A percentile compares a stretch with the other conserved stretches of the same genome.
Conservation (phyloP, 805 yeast genomes). For the Saturnispora hagleri region DNA sequence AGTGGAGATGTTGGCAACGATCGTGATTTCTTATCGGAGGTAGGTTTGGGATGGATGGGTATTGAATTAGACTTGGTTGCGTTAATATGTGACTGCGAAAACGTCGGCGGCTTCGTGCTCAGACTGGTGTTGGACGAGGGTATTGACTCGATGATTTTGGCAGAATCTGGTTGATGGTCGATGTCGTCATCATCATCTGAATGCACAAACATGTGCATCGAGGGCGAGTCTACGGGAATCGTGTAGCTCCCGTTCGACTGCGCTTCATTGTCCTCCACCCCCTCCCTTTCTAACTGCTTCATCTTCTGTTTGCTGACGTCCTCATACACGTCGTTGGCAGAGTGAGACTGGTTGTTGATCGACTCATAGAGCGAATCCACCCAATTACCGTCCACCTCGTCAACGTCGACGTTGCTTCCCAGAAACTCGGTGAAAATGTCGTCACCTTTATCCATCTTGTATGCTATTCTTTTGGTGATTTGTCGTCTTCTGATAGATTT, state of each 20-base stretch:
- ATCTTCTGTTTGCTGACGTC: conserved; percentile 4
- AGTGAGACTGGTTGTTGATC: not conserved
- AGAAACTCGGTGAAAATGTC: conserved; percentile 12
- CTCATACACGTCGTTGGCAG: conserved; percentile 1
- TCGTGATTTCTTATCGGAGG: not conserved
- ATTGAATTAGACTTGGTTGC: not conserved
- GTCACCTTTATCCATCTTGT: conserved; percentile 4
- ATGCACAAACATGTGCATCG: conserved; percentile 12
- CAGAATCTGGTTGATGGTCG: conserved; percentile 1
- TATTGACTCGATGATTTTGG: not conserved
- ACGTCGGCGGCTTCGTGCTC: conserved; percentile 10
- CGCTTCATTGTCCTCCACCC: not conserved
- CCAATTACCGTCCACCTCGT: conserved; percentile 1
- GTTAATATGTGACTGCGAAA: conserved; percentile 3
- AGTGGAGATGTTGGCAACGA: conserved; percentile 3
- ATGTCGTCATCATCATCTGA: conserved; percentile 6
- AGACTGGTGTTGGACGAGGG: conserved; percentile 3
- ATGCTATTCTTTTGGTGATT: not conserved
- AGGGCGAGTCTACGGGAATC: conserved; percentile 16
- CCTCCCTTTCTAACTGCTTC: not conserved
- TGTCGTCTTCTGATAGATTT: too few relatives aligned
- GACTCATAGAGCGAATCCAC: conserved; percentile 8
- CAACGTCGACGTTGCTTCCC: not conserved
- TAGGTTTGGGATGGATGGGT: conserved; percentile 3
- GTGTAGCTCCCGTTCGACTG: conserved; percentile 12